These are phyloP conservation scores for Fusarium hainanense DNA, from an alignment of 2,329 filamentous ascomycete species.

Conservation along the genomic window DNA sequence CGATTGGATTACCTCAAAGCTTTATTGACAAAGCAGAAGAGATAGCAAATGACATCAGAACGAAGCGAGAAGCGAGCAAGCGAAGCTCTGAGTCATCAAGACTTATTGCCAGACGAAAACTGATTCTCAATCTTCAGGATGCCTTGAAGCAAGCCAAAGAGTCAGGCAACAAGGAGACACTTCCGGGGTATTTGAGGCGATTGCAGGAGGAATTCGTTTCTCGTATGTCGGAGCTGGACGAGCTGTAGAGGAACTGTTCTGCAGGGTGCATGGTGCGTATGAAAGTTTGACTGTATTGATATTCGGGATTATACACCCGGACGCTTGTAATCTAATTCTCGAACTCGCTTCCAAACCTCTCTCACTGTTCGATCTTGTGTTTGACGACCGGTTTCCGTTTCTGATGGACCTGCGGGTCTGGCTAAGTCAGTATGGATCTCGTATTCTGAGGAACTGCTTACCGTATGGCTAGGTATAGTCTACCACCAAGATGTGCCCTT, in stretches of 20 bases:
- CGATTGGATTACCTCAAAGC: slow-evolving; percentile 75
- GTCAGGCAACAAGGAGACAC: slow-evolving; percentile 69
- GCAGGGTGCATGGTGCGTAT: neutral
- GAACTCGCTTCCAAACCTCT: slow-evolving; percentile 78
- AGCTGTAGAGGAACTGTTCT: slow-evolving; percentile 17
- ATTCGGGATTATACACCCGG: slow-evolving; percentile 58
- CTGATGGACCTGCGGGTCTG: slow-evolving; percentile 72
- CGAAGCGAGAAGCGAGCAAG: slow-evolving; percentile 67
- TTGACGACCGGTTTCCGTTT: slow-evolving; percentile 71
- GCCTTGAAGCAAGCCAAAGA: slow-evolving; percentile 75
- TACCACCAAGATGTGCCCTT: slow-evolving; percentile 71
- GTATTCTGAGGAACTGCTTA: slow-evolving; percentile 45
- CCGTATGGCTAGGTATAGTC: slow-evolving; percentile 77
- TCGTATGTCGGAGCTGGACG: slow-evolving; percentile 75
- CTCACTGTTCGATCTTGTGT: slow-evolving; percentile 76
- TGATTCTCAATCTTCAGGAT: slow-evolving; percentile 79
- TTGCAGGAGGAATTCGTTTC: slow-evolving; percentile 78
- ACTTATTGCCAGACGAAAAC: slow-evolving; percentile 72
- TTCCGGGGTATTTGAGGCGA: slow-evolving; percentile 55
- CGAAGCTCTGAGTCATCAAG: slow-evolving; percentile 68
- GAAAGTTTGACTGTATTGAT: neutral
- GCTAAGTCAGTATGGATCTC: neutral
- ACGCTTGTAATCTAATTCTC: slow-evolving; percentile 72
- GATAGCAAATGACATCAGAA: slow-evolving; percentile 72
- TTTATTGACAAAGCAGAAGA: slow-evolving; percentile 76